phyloP scores from a whole-genome alignment of 2,329 filamentous ascomycete species.

The Alternaria sp. region DNA sequence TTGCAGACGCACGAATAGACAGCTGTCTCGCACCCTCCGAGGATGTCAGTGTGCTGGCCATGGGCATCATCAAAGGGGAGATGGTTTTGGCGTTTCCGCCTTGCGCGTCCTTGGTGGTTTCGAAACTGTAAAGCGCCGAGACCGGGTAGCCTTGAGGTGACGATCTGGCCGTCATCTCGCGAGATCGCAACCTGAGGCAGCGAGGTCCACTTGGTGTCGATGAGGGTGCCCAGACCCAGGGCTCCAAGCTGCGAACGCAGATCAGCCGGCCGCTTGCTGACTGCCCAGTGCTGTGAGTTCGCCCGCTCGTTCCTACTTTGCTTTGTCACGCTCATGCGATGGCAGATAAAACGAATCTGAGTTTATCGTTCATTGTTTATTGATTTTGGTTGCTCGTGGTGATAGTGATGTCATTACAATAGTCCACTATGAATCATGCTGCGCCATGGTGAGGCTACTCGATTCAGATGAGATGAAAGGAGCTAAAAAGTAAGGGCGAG shows the following conservation, averaged over 20 bases:
- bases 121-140: slow-evolving; percentile 15
- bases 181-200: slow-evolving; percentile 15
- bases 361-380: not conserved
- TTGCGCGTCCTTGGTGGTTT: slow-evolving; percentile 14
- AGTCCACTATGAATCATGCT: not conserved
- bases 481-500: slow-evolving; percentile 13
- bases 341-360: not conserved
- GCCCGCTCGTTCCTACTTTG: not conserved
- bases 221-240: slow-evolving; percentile 5
- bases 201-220: slow-evolving; percentile 13
- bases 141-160: not conserved
- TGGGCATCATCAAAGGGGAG: not conserved
- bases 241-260: slow-evolving; percentile 10
- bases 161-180: slow-evolving; percentile 8
- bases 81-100: slow-evolving; percentile 3
- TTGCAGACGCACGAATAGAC: slow-evolving; percentile 19
- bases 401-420: not conserved
- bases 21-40: slow-evolving; percentile 1
- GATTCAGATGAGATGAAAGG: slow-evolving; percentile 23
- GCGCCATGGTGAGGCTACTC: not conserved
- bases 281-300: not conserved
- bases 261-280: slow-evolving; percentile 18
- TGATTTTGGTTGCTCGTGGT: not conserved
- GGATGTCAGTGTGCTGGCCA: not conserved
- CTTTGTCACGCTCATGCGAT: not conserved